These are phyloP conservation scores for Rhodotorula kratochvilovae DNA, from an alignment of 768 basidiomycete species.

Conservation along the genomic window DNA sequence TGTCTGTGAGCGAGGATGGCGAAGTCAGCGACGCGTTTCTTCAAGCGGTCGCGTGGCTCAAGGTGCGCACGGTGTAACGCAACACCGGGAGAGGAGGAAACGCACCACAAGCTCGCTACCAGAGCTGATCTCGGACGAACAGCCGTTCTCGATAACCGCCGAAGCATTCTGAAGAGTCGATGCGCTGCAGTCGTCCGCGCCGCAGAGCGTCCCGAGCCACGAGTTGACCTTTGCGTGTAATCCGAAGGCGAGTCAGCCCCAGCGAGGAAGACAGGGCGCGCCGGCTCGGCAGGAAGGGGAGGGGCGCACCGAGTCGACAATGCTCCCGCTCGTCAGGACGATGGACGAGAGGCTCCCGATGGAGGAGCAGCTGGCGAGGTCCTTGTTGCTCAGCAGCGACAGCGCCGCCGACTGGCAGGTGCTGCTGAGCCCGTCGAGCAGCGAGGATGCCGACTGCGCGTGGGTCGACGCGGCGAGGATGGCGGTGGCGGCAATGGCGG, in stretches of 20 bases:
- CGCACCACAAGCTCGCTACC: constrained; percentile 13
- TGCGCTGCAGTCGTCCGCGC: neutral
- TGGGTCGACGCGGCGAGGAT: neutral
- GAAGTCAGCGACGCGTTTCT: neutral
- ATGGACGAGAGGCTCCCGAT: constrained; percentile 4
- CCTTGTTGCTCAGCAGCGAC: neutral
- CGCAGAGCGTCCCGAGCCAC: neutral
- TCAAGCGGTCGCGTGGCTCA: neutral
- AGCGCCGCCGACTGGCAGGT: neutral
- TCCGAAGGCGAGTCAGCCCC: neutral
- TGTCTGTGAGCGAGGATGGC: neutral
- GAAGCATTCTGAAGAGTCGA: constrained; percentile 14
- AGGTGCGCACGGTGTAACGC: neutral
- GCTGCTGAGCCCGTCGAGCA: neutral
- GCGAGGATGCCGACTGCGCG: constrained; percentile 8
- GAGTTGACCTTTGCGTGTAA: neutral
- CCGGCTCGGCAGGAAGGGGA: neutral
- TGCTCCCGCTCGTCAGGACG: neutral
- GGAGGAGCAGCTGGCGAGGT: constrained; percentile 17
- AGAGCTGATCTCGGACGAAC: neutral
- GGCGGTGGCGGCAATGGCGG: neutral
- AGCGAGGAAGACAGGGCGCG: neutral
- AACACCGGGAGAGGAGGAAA: neutral
- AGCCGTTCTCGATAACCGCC: constrained; percentile 11
- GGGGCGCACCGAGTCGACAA: neutral